Evolutionary conservation across 1,139 yeast species (phyloP), one percentile per base, ranked within the genome.

Genomic region (Debaryomycetaceae sp.): DNA sequence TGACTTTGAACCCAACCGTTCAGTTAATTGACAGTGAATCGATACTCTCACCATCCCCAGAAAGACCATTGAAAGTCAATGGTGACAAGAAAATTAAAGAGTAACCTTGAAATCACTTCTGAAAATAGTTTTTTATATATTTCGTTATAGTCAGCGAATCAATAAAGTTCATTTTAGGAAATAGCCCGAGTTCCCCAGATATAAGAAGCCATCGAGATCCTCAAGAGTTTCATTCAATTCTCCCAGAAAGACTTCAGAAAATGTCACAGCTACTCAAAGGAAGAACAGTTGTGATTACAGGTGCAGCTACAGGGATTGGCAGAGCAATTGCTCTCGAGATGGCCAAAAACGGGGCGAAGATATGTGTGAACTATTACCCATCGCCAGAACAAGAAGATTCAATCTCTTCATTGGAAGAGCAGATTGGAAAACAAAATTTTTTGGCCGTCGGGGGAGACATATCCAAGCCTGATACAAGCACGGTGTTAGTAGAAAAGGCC

Each of bases 1-100:
- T 74, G 47, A 70, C 73, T 24, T 49, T 72, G 42, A 74, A 73
- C 54, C 78, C 78, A 17, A 56, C 63, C 37, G 63, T 72, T 38
- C 59, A 63, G 46, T 59, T 74, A 51, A 62, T 74, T 36, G 72
- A 71, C 42, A 76, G 75, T 8, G 70, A 66, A 41, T 52, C 54
- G 14, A 54, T 72, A 14, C 59, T 72, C 42, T 55, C 58, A 46
- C 76, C 77, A 31, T 41, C 65, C 23, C 76, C 76, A n/a, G 68
- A 66, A 48, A 67, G 62, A 52, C 60, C 70, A 1, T 53, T 72
- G 42, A 51, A 45, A 33, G 41, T 44, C 8, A 4, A 27, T 11
- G 31, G 31, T 27, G 11, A 27, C 31, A 36, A 54, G 52, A 23
- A 46, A 52, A 22, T 50, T 49, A 37, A 47, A 48, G 47, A 43